Conservation (phyloP, 2,329 filamentous ascomycete genomes). For the Penicillium fuscoglaucum region DNA sequence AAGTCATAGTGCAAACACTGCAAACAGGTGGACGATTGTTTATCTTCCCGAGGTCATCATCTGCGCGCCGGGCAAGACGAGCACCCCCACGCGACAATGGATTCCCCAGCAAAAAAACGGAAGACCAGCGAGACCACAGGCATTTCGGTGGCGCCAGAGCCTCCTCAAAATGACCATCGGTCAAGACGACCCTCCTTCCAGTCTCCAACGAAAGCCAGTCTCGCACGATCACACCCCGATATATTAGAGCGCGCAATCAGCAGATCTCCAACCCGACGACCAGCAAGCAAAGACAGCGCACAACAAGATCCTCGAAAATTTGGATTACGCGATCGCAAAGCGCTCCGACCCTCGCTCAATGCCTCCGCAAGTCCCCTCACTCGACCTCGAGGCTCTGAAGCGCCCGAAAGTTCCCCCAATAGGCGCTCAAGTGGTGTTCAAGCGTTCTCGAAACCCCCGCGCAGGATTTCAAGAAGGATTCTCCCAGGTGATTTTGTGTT, state of each 20-base stretch:
- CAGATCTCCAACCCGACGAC: slow-evolving; percentile 40
- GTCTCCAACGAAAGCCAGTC: slow-evolving; percentile 66
- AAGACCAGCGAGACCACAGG: slow-evolving; percentile 60
- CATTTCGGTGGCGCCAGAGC: slow-evolving; percentile 43
- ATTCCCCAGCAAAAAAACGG: slow-evolving; percentile 63
- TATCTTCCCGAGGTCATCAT: slow-evolving; percentile 14
- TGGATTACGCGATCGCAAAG: slow-evolving; percentile 40
- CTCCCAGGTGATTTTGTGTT: slow-evolving; percentile 32
- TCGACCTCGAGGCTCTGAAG: slow-evolving; percentile 14
- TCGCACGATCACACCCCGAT: slow-evolving; percentile 62
- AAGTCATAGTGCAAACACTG: slow-evolving; percentile 35
- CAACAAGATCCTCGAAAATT: slow-evolving; percentile 25
- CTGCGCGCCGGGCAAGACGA: slow-evolving; percentile 37
- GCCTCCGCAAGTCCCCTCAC: slow-evolving; percentile 30
- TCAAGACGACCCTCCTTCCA: slow-evolving; percentile 58
- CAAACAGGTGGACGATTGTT: slow-evolving; percentile 37
- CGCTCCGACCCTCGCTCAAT: slow-evolving; percentile 37
- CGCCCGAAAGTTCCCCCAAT: slow-evolving; percentile 26
- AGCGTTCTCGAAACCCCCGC: slow-evolving; percentile 39
- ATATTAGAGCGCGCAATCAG: slow-evolving; percentile 52
- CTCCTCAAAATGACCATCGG: slow-evolving; percentile 28
- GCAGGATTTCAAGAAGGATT: slow-evolving; percentile 38
- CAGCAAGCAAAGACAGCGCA: slow-evolving; percentile 17
- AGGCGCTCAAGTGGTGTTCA: slow-evolving; percentile 34
- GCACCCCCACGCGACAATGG: slow-evolving; percentile 24